Evolutionary conservation across 2,329 filamentous ascomycete species (phyloP), one percentile per base, ranked within the genome.

Genomic region (Trichoderma koningii): DNA sequence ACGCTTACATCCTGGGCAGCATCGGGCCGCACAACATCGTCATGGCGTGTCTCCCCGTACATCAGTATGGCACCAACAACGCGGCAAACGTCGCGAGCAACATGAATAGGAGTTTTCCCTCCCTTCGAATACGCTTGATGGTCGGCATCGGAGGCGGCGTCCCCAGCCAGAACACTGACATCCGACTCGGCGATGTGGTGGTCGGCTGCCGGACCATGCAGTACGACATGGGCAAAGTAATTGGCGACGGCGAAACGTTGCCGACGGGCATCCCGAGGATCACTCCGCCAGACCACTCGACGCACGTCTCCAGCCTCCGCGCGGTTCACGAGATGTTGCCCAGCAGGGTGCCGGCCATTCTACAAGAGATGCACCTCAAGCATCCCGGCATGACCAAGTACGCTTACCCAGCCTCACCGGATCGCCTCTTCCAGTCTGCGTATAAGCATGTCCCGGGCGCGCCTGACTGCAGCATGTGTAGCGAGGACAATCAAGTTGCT

Each of bases 81-180:
- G 76, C 77, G 2, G 68, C 74, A 4, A 59, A 50, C 0, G 72
- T 78, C 1, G 75, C 73, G 6, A 68, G 52, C 56, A 69, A 75
- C 45, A 74, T 79, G 71, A 38, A 71, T 17, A 60, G 65, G 17
- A 73, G 62, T 12, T 79, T 79, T 63, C 69, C 72, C 0, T 73
- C 73, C 17, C 65, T 71, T 15, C 34, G 63, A 0, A 30, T 17
- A 7, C 21, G 48, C 3, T 17, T 62, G 7, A 52, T 53, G 57
- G 57, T 62, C 0, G 57, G 57, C 28, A 52, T 62, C 9, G 57
- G 57, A 7, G 57, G 57, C 3, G 48, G 62, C 67, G 23, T 50
- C 53, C 7, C 50, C 68, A 38, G 68, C 68, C 64, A 68, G 67
- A 10, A 38, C 34, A 10, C 50, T 3, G 44, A 50, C 38, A 30